Conservation (phyloP, 148 eudicot species). For the Pouteria glomerata region DNA sequence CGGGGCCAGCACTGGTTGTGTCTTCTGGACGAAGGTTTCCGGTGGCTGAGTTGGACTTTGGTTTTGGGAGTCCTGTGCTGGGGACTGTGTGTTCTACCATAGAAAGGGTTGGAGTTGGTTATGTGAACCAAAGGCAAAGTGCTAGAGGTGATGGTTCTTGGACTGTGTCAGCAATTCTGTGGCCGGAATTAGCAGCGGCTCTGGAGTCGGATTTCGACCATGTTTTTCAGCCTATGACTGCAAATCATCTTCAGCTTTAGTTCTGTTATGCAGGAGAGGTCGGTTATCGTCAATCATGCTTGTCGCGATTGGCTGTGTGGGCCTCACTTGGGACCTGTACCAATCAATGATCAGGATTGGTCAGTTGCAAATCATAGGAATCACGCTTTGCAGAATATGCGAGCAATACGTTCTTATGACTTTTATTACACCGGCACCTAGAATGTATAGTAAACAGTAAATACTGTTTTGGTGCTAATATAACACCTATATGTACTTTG, state of each 20-base stretch:
- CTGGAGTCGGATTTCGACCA: slow-evolving; percentile 27
- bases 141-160: slow-evolving; percentile 31
- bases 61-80: slow-evolving; percentile 26
- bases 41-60: slow-evolving; percentile 16
- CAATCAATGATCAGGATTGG: too few relatives aligned
- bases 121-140: slow-evolving; percentile 33
- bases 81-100: slow-evolving; percentile 34
- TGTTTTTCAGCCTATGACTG: slow-evolving; percentile 31
- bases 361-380: too few relatives aligned
- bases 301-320: too few relatives aligned
- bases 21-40: slow-evolving; percentile 20
- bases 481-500: too few relatives aligned
- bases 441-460: too few relatives aligned
- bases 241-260: slow-evolving; percentile 20
- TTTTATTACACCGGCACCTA: too few relatives aligned
- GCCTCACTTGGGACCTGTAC: too few relatives aligned
- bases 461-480: too few relatives aligned
- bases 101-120: slow-evolving; percentile 35
- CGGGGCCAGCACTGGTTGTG: slow-evolving; percentile 27
- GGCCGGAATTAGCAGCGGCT: slow-evolving; percentile 34
- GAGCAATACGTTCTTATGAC: too few relatives aligned
- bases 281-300: too few relatives aligned
- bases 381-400: too few relatives aligned
- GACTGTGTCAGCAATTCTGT: slow-evolving; percentile 31
- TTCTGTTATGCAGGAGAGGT: too few relatives aligned